Base-by-base conservation (phyloP, 169 alveolate species). In the Eimeria tenella region DNA sequence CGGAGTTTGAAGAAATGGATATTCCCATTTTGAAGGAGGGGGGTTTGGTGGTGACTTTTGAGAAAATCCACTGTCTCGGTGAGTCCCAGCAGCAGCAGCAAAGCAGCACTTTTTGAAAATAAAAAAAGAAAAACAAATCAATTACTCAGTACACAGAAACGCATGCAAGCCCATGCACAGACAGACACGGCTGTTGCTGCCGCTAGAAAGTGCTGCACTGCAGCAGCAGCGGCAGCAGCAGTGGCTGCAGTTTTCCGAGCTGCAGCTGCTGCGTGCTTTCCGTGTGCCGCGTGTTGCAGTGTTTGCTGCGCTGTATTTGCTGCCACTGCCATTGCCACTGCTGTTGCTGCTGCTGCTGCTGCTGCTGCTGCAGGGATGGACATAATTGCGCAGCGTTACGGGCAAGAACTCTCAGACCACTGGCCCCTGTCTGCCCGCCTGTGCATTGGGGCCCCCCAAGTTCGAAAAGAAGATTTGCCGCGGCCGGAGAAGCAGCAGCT, bases 381-480 rank as follows among this genome's bases (percentile, higher is more conserved):
- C 58, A 92, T 92, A 7, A 75, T 92, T 6, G 89, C 91, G 49
- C 95, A 92, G 81, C 19, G 50, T 15, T 75, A 60, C 11, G 95
- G 93, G 5, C 19, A 23, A 10, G 95, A 92, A 71, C 21, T 92
- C 4, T 92, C 95, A 1, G 95, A 92, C 68, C 95, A 92, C 81
- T 92, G 95, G 95, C 95, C 95, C 5, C 93, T 92, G 19, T 60
- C 87, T 1, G 95, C 95, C 23, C 93, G 93, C 23, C 31, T 86
- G 21, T 60, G 73, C 53, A 15, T 86, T 8, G 93, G 93, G 9
- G 55, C 68, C 31, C 93, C 93, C 5, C 17, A 49, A 5, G 53
- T 65, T 0, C 55, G 53, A 13, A 19, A 15, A n/a, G 58, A 86
- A 53, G 60, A 13, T 15, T 83, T 86, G 31, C 93, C 93, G 23